Percentiles rank a stretch among this genome's conserved stretches.
Conservation (phyloP, 2,329 filamentous ascomycete species). For the Shiraia sp. region DNA sequence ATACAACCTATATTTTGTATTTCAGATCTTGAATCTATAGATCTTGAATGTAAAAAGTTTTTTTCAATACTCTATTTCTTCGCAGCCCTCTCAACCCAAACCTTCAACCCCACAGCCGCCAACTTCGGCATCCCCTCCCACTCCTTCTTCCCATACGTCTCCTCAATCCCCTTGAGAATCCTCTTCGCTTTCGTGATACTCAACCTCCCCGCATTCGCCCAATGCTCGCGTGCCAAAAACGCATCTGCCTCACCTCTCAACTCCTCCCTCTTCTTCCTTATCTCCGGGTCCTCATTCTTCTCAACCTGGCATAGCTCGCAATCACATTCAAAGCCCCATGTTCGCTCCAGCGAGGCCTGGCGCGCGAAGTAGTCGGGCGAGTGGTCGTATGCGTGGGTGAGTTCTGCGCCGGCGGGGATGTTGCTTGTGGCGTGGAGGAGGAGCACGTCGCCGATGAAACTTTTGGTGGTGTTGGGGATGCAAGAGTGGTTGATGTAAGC, state of each 20-base stretch:
- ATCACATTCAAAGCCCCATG: conserved; percentile 49
- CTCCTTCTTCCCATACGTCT: conserved; percentile 27
- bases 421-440: conserved; percentile 48
- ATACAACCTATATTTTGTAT: too few species aligned
- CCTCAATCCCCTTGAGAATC: conserved; percentile 22
- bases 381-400: conserved; percentile 33
- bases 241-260: conserved; percentile 27
- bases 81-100: conserved; percentile 18
- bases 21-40: too few species aligned
- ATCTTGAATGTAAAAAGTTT: too few species aligned
- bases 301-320: conserved; percentile 48
- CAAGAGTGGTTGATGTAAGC: conserved; percentile 54
- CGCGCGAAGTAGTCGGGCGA: conserved; percentile 37
- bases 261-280: conserved; percentile 28
- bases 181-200: conserved; percentile 27
- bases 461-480: conserved; percentile 45
- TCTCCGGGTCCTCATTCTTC: conserved; percentile 20
- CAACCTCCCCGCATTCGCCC: conserved; percentile 32
- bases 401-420: conserved; percentile 26
- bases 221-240: conserved; percentile 28
- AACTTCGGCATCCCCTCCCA: conserved; percentile 22
- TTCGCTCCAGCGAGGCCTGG: conserved; percentile 34
- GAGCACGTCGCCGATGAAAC: conserved; percentile 46
- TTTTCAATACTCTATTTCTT: too few species aligned
- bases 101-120: conserved; percentile 16